A percentile compares a stretch with the other conserved stretches of the same genome.
These are phyloP conservation scores for Penicillium hesseltinei DNA, from an alignment of 2,329 filamentous ascomycete species.

Conservation along the genomic window DNA sequence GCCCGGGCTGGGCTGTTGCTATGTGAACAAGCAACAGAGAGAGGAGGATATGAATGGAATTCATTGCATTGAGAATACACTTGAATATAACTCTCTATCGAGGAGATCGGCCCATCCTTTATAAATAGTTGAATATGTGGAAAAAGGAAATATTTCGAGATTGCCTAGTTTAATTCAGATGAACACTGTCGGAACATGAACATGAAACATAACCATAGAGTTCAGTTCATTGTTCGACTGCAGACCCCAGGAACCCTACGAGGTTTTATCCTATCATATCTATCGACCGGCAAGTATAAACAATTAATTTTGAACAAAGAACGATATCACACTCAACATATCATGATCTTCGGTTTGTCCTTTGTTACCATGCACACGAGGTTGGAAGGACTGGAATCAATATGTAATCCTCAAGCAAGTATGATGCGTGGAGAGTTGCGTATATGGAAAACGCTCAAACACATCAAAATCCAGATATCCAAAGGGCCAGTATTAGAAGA, in stretches of 20 bases:
- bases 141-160: neutral
- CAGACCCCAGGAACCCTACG: neutral
- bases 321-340: neutral
- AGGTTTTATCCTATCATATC: neutral
- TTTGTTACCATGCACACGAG: neutral
- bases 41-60: neutral
- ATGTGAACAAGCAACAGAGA: neutral
- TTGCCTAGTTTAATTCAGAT: too few species aligned
- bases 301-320: slow-evolving; percentile 1
- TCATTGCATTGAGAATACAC: neutral
- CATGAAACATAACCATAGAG: neutral
- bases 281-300: neutral
- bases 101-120: neutral
- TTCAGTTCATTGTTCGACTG: slow-evolving; percentile 4
- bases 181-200: neutral
- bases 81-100: neutral
- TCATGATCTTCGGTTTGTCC: neutral
- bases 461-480: slow-evolving; percentile 13
- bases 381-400: slow-evolving; percentile 14
- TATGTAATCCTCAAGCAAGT: slow-evolving; percentile 3
- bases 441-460: slow-evolving; percentile 22
- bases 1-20: neutral
- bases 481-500: slow-evolving; percentile 2
- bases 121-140: neutral
- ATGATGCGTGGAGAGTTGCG: slow-evolving; percentile 8